Evolutionary conservation across 768 basidiomycete genomes (phyloP).

Genomic region (Cantharellus anzutake): DNA sequence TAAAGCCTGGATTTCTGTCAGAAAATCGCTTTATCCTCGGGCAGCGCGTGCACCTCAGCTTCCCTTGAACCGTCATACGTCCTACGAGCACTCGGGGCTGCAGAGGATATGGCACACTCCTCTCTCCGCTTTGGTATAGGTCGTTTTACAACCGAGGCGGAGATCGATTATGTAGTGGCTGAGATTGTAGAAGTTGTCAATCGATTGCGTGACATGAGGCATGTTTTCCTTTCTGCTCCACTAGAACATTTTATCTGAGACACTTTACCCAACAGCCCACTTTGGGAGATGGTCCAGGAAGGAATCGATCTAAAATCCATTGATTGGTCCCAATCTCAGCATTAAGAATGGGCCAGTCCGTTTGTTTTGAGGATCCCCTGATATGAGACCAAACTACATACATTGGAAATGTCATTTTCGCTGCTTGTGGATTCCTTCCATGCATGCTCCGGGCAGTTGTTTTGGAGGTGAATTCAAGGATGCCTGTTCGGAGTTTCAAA

Average conservation of each 20-base stretch:
- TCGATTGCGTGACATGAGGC: slow-evolving; percentile 79
- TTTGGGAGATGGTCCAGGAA: slow-evolving; percentile 99
- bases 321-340: slow-evolving; percentile 56
- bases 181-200: slow-evolving; percentile 79
- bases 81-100: slow-evolving; percentile 84
- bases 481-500: too few species aligned
- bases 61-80: slow-evolving; percentile 98
- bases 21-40: slow-evolving; percentile 95
- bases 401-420: too few species aligned
- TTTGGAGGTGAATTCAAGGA: too few species aligned
- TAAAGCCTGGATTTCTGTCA: slow-evolving; percentile 15
- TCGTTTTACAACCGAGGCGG: slow-evolving; percentile 92
- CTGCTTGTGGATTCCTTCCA: too few species aligned
- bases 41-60: slow-evolving; percentile 95
- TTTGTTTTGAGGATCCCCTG: neutral
- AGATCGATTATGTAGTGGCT: slow-evolving; percentile 83
- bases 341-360: slow-evolving; percentile 16
- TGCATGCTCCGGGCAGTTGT: too few species aligned
- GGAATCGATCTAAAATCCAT: slow-evolving; percentile 92
- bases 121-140: slow-evolving; percentile 95
- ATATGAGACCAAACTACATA: too few species aligned
- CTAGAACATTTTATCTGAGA: neutral
- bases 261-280: slow-evolving; percentile 32
- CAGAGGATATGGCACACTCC: slow-evolving; percentile 98
- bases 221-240: neutral